phyloP scores from a whole-genome alignment of 75 land plant species.

The Larix kaempferi region DNA sequence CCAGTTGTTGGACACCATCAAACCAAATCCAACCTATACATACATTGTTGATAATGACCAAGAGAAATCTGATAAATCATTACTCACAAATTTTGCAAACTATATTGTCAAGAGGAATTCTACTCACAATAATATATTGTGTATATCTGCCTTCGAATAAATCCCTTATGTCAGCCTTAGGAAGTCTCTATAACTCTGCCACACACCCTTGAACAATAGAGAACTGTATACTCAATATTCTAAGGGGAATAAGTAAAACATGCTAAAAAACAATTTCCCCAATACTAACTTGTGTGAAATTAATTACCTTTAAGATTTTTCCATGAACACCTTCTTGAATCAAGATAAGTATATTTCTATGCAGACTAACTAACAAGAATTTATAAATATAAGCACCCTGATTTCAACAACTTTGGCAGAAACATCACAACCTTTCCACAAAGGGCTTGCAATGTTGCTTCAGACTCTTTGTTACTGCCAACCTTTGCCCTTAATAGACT shows the following conservation, averaged over 20 bases:
- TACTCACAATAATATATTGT: no score
- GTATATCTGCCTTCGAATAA: no score
- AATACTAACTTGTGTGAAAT: neutral
- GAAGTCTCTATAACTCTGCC: no score
- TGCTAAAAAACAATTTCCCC: neutral
- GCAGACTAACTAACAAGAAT: neutral
- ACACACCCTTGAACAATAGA: slow-evolving; percentile 1
- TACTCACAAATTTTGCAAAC: no score
- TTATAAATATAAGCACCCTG: slow-evolving; percentile 27
- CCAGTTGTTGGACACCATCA: no score
- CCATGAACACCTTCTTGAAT: neutral
- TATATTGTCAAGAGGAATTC: no score
- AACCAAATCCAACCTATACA: no score
- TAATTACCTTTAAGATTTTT: neutral
- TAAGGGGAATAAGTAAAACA: neutral
- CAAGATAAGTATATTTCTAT: neutral
- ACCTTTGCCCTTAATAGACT: slow-evolving; percentile 34
- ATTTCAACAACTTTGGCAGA: slow-evolving; percentile 68
- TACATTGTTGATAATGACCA: no score
- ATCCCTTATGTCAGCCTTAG: no score
- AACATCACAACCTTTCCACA: slow-evolving; percentile 64
- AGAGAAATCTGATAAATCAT: no score
- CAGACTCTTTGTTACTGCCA: slow-evolving; percentile 41
- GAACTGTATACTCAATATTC: neutral
- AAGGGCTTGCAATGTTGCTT: slow-evolving; percentile 47